Percentiles rank a stretch among this genome's conserved stretches.
Evolutionary conservation across 805 yeast genomes (phyloP).

Genomic region (Zygosaccharomyces siamensis): DNA sequence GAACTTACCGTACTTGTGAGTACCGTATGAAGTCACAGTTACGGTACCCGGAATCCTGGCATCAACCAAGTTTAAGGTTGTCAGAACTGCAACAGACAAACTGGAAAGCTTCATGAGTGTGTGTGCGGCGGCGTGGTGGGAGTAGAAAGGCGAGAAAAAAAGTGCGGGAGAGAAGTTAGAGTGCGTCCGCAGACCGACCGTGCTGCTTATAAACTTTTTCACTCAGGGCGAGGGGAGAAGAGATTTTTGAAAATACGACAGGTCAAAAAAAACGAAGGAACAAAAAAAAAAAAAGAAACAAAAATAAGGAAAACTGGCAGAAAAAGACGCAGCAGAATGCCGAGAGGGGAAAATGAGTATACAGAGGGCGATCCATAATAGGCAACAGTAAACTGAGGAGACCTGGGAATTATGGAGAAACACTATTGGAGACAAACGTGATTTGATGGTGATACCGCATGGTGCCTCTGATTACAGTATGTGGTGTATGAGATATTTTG

Average conservation of each 20-base stretch:
- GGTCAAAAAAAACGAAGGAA: background rate
- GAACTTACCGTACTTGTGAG: conserved; percentile 54
- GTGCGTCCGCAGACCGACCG: background rate
- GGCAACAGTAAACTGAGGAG: background rate
- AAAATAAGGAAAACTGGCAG: background rate
- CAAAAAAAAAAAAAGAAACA: background rate
- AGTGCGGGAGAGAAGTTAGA: background rate
- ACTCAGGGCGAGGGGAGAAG: background rate
- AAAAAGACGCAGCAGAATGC: background rate
- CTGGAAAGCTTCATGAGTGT: conserved; percentile 41
- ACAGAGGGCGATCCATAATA: background rate
- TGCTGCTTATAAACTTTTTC: background rate
- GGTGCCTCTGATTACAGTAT: background rate
- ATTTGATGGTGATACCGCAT: too few species aligned
- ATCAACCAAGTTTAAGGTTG: conserved; percentile 35
- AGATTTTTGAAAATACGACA: background rate
- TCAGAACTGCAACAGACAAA: conserved; percentile 39
- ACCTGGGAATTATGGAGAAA: background rate
- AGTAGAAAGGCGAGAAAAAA: background rate
- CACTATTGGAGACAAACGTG: too few species aligned
- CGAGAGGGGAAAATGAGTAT: background rate
- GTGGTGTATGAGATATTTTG: background rate
- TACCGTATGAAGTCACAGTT: conserved; percentile 36
- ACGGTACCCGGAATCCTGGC: conserved; percentile 42
- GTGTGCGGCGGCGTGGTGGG: conserved; percentile 3